Base-by-base conservation (phyloP, 2,329 filamentous ascomycete genomes). In the Botrytis deweyae region DNA sequence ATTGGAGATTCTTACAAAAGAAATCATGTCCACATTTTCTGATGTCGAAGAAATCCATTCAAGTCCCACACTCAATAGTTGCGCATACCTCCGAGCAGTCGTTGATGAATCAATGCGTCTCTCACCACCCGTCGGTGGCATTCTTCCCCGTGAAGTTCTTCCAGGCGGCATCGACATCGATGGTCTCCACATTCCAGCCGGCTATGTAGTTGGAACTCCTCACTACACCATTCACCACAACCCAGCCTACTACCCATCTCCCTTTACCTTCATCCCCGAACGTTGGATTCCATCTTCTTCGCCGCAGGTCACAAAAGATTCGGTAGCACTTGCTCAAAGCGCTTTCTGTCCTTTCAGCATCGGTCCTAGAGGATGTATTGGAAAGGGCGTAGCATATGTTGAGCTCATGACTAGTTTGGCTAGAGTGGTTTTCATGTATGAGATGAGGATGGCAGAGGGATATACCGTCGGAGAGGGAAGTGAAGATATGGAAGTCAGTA, bases 391-490 rank as follows among this genome's bases (percentile, higher is more conserved):
- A 6, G 79, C 79, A 3, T 78, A 77, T 61, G 63, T 73, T 12
- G 79, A 80, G 66, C 29, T 80, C 36, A 77, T 75, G 72, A 75
- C 74, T 6, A 69, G 63, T 44, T 65, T 80, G 42, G 78, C 77
- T 38, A 75, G 77, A 36, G 74, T 76, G 3, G 62, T 79, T 1
- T 78, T 65, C 16, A 55, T 75, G 73, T 79, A 76, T 72, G 79
- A 80, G 69, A 73, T 80, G 71, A 76, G 75, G 44, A 59, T 76
- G 33, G 76, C 76, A 38, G 75, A 76, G 58, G 78, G 78, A 38
- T 76, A 40, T 14, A 88, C 88, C 74, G 85, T 86, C 6, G 87
- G 86, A 14, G 87, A 89, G 83, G 88, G 88, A 9, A 82, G 82
- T 63, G 77, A 80, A 4, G 83, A 83, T 44, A 79, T 84, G 12